Conservation (phyloP, 2,329 filamentous ascomycete species). For the Fusarium agapanthi region DNA sequence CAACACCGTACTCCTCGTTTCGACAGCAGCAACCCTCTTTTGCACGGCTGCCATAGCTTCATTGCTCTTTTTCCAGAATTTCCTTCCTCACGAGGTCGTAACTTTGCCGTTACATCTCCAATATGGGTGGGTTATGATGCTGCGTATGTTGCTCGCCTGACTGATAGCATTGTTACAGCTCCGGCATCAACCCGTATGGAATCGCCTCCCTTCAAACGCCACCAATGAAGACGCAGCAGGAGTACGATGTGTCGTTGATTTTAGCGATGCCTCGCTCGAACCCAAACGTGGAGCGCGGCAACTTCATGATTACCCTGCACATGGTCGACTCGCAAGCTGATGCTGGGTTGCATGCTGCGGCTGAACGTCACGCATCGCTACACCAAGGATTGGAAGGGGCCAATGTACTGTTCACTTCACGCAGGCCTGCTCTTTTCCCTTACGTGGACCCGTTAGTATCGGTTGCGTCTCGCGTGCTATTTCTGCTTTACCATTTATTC, state of each 20-base stretch:
- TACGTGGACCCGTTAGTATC: conserved; percentile 79
- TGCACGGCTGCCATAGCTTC: conserved; percentile 59
- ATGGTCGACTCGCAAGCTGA: conserved; percentile 62
- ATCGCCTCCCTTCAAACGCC: conserved; percentile 55
- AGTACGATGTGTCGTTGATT: conserved; percentile 83
- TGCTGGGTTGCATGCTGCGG: conserved; percentile 36
- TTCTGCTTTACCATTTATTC: conserved; percentile 75
- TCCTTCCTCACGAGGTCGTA: conserved; percentile 64
- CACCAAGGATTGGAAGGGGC: conserved; percentile 49
- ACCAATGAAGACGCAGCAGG: conserved; percentile 74
- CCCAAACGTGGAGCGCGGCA: conserved; percentile 78
- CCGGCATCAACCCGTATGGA: conserved; percentile 62
- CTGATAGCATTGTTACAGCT: conserved; percentile 46
- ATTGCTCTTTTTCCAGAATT: conserved; percentile 63
- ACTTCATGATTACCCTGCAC: conserved; percentile 91
- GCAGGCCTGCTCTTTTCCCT: conserved; percentile 80
- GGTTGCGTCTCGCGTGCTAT: conserved; percentile 65
- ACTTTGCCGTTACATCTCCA: conserved; percentile 64
- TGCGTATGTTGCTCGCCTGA: not conserved
- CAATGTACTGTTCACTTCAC: conserved; percentile 66
- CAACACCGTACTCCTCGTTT: conserved; percentile 56
- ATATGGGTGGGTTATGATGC: conserved; percentile 60
- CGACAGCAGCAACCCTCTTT: conserved; percentile 55
- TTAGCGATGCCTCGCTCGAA: conserved; percentile 82
- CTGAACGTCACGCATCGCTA: conserved; percentile 43